Evolutionary conservation across 169 alveolate species (phyloP).

Genomic region (Eimeria zaria): DNA sequence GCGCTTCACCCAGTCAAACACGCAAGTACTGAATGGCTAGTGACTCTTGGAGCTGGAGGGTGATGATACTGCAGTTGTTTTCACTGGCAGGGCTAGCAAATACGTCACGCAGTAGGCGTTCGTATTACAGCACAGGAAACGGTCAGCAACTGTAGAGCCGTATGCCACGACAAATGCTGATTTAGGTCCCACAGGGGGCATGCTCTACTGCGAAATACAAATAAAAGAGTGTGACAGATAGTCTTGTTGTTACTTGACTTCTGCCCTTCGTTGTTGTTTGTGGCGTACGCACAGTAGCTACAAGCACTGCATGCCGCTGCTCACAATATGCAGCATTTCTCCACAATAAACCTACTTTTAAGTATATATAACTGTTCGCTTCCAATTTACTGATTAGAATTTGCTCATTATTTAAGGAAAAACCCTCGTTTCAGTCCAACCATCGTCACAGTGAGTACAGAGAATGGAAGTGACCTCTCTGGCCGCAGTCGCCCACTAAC

Average conservation of each 20-base stretch:
- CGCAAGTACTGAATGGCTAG: too few relatives aligned
- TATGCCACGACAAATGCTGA: not conserved
- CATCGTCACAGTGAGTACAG: not conserved
- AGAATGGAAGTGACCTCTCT: conserved; percentile 8
- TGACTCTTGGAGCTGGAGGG: not conserved
- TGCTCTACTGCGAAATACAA: not conserved
- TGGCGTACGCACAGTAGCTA: not conserved
- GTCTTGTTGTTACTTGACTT: not conserved
- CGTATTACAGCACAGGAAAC: not conserved
- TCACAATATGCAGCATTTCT: not conserved
- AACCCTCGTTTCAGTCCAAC: not conserved
- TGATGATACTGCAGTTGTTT: not conserved
- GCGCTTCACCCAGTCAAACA: not conserved
- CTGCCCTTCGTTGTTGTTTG: not conserved
- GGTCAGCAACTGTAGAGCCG: not conserved
- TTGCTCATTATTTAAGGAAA: not conserved
- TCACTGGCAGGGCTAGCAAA: not conserved
- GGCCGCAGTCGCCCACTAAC: not conserved
- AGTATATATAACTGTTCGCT: too few relatives aligned
- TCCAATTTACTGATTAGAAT: not conserved
- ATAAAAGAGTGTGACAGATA: not conserved
- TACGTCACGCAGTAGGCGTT: not conserved
- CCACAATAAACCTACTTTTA: not conserved
- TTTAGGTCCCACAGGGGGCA: not conserved
- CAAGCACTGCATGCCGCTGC: conserved; percentile 1